Evolutionary conservation across 1,284 basidiomycete species (phyloP).

Genomic region (Ganoderma boninense): DNA sequence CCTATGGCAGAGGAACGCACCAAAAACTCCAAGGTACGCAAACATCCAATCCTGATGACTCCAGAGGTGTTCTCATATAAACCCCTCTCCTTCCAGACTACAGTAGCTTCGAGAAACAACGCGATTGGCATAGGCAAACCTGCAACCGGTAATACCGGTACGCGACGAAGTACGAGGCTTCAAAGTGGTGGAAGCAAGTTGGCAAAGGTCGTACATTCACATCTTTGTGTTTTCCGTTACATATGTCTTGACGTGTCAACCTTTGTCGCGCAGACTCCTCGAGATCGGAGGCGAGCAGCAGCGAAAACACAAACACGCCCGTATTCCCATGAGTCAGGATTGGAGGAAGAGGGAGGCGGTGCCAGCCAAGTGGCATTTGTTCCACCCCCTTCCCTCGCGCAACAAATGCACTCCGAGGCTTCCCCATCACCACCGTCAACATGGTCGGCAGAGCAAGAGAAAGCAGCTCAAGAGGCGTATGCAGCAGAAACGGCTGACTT

Average conservation of each 20-base stretch:
- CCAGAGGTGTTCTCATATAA: constrained; percentile 84
- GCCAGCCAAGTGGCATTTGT: constrained; percentile 51
- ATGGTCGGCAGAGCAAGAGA: constrained; percentile 68
- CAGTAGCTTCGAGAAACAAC: constrained; percentile 59
- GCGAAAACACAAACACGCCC: constrained; percentile 44
- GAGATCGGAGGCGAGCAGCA: constrained; percentile 64
- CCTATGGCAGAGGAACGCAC: constrained; percentile 61
- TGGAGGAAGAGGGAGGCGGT: constrained; percentile 64
- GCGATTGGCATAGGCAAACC: constrained; percentile 54
- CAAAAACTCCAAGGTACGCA: constrained; percentile 80
- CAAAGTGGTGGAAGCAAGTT: constrained; percentile 63
- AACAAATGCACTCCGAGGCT: constrained; percentile 61
- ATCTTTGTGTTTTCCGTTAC: no score
- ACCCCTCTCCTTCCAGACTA: constrained; percentile 74
- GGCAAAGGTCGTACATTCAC: constrained; percentile 25
- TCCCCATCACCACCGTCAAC: constrained; percentile 60
- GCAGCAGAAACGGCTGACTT: constrained; percentile 80
- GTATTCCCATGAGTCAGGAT: constrained; percentile 67
- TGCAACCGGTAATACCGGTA: constrained; percentile 48
- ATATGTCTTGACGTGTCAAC: constrained; percentile 11
- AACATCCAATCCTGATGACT: constrained; percentile 80
- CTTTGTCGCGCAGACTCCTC: constrained; percentile 34
- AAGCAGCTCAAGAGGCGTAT: constrained; percentile 74
- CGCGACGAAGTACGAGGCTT: constrained; percentile 75
- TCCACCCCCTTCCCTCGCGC: constrained; percentile 59